These are phyloP conservation scores for Tephrocybe sp. DNA, from an alignment of 768 basidiomycete species.

Conservation along the genomic window DNA sequence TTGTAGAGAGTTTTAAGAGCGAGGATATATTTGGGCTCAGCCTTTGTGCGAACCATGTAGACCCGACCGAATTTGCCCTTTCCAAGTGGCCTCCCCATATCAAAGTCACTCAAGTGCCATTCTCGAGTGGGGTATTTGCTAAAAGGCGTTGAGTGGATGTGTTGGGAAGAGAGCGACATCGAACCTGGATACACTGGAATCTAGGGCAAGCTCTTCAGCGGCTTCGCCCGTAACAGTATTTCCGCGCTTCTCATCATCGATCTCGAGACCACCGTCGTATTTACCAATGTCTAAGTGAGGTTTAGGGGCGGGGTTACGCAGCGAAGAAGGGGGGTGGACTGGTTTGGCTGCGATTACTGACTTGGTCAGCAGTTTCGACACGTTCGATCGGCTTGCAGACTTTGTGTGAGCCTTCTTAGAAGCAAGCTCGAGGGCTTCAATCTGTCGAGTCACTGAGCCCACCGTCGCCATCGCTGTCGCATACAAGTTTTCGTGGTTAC, in stretches of 20 bases:
- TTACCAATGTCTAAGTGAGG: conserved; percentile 71
- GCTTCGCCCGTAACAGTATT: conserved; percentile 73
- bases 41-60: conserved; percentile 95
- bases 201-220: conserved; percentile 77
- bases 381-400: conserved; percentile 55
- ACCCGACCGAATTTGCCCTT: conserved; percentile 99
- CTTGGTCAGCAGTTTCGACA: conserved; percentile 72
- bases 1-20: conserved; percentile 98
- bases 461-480: conserved; percentile 38
- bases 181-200: conserved; percentile 73
- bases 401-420: conserved; percentile 49
- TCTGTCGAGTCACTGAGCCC: conserved; percentile 63
- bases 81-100: conserved; percentile 95
- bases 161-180: background rate
- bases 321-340: conserved; percentile 35
- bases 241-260: conserved; percentile 81
- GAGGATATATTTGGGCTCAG: conserved; percentile 86
- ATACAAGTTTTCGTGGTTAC: conserved; percentile 5
- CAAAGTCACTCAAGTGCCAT: conserved; percentile 84
- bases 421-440: conserved; percentile 68
- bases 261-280: conserved; percentile 97
- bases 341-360: conserved; percentile 54
- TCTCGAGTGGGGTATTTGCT: conserved; percentile 76
- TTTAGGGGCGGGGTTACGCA: conserved; percentile 38
- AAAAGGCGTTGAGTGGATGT: background rate